These are phyloP conservation scores for Neurospora sp. DNA, from an alignment of 495 filamentous ascomycete genomes.

Conservation along the genomic window DNA sequence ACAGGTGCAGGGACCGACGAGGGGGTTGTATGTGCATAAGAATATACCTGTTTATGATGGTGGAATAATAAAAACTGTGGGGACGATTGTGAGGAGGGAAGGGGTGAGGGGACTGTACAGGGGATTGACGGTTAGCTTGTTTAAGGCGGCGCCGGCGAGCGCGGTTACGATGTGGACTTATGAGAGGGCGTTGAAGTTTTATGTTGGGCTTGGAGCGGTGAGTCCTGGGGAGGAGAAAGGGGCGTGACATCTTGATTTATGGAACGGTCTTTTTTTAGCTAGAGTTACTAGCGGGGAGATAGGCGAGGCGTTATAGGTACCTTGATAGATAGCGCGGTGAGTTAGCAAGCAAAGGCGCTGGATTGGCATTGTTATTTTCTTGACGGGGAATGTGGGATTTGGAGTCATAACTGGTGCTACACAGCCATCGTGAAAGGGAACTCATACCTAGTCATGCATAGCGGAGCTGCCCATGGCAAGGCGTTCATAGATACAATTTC, in stretches of 20 bases:
- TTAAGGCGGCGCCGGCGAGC: slow-evolving; percentile 92
- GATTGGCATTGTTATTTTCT: not conserved
- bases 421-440: too few relatives aligned
- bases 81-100: slow-evolving; percentile 57
- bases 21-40: slow-evolving; percentile 64
- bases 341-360: not conserved
- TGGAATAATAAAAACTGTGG: slow-evolving; percentile 54
- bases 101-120: slow-evolving; percentile 76
- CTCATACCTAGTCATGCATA: not conserved
- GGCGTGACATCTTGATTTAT: too few relatives aligned
- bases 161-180: slow-evolving; percentile 99
- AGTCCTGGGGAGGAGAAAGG: not conserved
- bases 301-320: not conserved
- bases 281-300: not conserved
- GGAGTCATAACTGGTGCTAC: too few relatives aligned
- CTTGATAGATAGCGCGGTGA: not conserved
- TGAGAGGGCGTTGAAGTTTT: slow-evolving; percentile 55
- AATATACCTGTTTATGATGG: slow-evolving; percentile 73
- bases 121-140: slow-evolving; percentile 74
- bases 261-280: too few relatives aligned
- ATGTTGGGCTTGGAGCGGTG: slow-evolving; percentile 31
- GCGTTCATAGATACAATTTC: not conserved
- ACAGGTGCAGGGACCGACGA: slow-evolving; percentile 88
- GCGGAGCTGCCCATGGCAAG: not conserved
- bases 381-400: not conserved